Evolutionary conservation across 768 basidiomycete species (phyloP).

Genomic region (Suillus clintonianus): DNA sequence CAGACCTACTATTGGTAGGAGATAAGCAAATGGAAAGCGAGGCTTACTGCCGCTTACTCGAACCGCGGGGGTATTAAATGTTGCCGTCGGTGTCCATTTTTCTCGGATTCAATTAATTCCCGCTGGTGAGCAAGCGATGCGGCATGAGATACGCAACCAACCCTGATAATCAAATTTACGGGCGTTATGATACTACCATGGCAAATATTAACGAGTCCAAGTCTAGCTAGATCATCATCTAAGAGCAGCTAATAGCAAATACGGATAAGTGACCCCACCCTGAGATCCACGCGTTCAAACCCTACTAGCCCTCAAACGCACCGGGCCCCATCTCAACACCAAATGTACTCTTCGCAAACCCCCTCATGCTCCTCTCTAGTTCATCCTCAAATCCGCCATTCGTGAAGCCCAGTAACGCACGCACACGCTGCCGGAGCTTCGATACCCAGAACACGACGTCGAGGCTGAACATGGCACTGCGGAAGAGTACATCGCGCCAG

Average conservation of each 20-base stretch:
- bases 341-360: constrained; percentile 75
- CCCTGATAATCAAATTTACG: too few species aligned
- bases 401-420: constrained; percentile 38
- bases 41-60: too few species aligned
- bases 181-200: not conserved
- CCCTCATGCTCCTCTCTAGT: constrained; percentile 72
- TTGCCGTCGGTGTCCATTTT: not conserved
- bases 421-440: constrained; percentile 53
- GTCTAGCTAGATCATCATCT: not conserved
- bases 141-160: too few species aligned
- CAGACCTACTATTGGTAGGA: not conserved
- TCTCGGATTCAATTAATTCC: too few species aligned
- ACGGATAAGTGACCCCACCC: not conserved
- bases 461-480: constrained; percentile 60
- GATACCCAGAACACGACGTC: constrained; percentile 74
- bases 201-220: not conserved
- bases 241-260: not conserved
- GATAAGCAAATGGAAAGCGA: too few species aligned
- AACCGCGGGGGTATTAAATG: not conserved
- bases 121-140: too few species aligned
- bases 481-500: constrained; percentile 64
- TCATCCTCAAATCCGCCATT: constrained; percentile 75
- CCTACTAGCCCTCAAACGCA: constrained; percentile 51
- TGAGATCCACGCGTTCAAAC: not conserved
- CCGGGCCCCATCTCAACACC: constrained; percentile 70